Evolutionary conservation across 768 basidiomycete genomes (phyloP).

Genomic region (Psilocybe cyanescens): DNA sequence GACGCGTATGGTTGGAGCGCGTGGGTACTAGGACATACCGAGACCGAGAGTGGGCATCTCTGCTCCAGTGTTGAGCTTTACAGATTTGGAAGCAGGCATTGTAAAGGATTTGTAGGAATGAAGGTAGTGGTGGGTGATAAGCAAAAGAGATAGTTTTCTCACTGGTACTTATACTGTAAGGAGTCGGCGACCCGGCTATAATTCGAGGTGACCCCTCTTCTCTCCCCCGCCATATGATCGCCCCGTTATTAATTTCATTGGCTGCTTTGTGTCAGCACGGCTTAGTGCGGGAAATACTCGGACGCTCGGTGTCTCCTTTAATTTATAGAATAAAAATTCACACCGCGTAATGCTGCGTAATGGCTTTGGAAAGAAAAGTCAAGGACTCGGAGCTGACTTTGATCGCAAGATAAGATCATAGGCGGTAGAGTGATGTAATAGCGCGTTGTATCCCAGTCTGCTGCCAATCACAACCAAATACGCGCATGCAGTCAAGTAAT

Average conservation of each 20-base stretch:
- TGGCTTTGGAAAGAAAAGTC: too few relatives aligned
- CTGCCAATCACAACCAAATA: not conserved
- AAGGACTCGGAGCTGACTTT: too few relatives aligned
- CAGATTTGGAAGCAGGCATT: slow-evolving; percentile 53
- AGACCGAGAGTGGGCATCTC: slow-evolving; percentile 78
- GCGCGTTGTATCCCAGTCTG: not conserved
- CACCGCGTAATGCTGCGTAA: too few relatives aligned
- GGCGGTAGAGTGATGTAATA: not conserved
- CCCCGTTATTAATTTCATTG: not conserved
- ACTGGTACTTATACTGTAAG: not conserved
- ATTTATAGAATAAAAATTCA: too few relatives aligned
- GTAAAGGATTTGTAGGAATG: not conserved
- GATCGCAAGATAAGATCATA: not conserved
- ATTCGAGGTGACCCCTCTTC: not conserved
- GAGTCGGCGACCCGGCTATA: not conserved
- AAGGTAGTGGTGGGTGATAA: not conserved
- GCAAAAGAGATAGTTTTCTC: not conserved
- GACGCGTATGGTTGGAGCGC: not conserved
- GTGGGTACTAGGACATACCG: slow-evolving; percentile 34
- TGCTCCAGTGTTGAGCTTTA: slow-evolving; percentile 77
- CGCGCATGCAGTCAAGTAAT: not conserved
- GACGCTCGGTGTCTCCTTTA: not conserved
- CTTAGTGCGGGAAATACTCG: not conserved
- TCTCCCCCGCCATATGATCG: not conserved
- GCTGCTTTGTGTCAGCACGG: too few relatives aligned